Evolutionary conservation across 805 yeast genomes (phyloP), one percentile per base, ranked within the genome.

Genomic region (Wickerhamomyces strasburgensis): DNA sequence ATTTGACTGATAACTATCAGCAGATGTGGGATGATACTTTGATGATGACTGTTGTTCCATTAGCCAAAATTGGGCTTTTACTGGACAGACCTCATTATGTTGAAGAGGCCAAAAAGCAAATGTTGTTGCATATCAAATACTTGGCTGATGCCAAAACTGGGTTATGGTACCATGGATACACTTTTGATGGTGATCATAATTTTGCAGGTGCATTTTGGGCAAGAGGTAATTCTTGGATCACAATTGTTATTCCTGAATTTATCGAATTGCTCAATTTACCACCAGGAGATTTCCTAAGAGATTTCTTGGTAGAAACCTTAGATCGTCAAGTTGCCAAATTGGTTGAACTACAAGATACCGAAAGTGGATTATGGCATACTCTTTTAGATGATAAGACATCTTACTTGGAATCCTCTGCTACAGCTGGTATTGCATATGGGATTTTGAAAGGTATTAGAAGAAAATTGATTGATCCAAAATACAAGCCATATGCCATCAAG

Each of bases 11-110:
- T 30, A 40, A 40, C 14, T 23, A 40, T 19, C 30, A 40, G 27
- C 43, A 40, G 18, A 13, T 40, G 15, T 40, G 43, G 43, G 43
- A 40, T 33, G 43, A 40, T 24, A 40, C 43, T 21, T 27, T 40
- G 15, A 40, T 40, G 43, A 40, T 40, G 43, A 40, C 43, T 14
- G 43, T 40, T 17, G 37, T 40, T 36, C 43, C 43, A 26, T 24
- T 40, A 19, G 43, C 43, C 14, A 40, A 40, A 24, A 35, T 40
- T 18, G 43, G 43, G 19, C 27, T 40, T n/a, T 30, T 40, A 16
- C n/a, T 40, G 3, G 26, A 36, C 6, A 40, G 43, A 40, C 43
- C 43, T 17, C 37, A 40, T 18, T 40, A 40, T 15, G 25, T 40
- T 29, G 43, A 40, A 30, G 43, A 40, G 16, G 40, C 43, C n/a